Evolutionary conservation across 768 basidiomycete species (phyloP).

Genomic region (Mrakia frigida): DNA sequence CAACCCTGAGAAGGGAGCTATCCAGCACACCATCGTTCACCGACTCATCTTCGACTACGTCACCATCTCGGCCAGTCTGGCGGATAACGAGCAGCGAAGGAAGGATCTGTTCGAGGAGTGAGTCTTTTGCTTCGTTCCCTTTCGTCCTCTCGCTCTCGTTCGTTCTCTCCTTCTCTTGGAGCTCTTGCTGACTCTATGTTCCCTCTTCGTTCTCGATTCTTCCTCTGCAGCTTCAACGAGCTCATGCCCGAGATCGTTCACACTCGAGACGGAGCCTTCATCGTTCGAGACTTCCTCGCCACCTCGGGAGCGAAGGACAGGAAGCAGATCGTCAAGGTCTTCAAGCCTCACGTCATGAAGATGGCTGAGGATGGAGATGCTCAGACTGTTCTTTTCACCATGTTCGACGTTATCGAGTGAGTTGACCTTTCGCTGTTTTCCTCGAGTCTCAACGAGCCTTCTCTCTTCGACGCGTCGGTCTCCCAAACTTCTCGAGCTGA

Average conservation of each 20-base stretch:
- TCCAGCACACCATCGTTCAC: conserved; percentile 82
- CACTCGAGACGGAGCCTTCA: conserved; percentile 83
- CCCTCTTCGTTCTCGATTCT: not conserved
- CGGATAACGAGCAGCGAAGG: conserved; percentile 66
- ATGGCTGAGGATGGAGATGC: conserved; percentile 88
- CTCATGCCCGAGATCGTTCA: conserved; percentile 87
- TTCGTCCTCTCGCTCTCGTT: not conserved
- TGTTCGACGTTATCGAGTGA: conserved; percentile 83
- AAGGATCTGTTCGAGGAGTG: conserved; percentile 77
- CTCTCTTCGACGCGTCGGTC: not conserved
- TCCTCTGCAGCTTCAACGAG: conserved; percentile 69
- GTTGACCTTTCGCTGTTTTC: conserved; percentile 38
- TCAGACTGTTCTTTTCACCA: conserved; percentile 81
- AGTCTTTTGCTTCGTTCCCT: conserved; percentile 33
- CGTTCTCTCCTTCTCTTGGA: not conserved
- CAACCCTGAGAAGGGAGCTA: conserved; percentile 81
- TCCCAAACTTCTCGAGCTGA: not conserved
- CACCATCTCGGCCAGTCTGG: conserved; percentile 45
- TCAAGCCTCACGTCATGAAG: conserved; percentile 82
- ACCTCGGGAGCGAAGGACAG: conserved; percentile 84
- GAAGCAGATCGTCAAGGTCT: conserved; percentile 80
- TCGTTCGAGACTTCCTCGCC: conserved; percentile 77
- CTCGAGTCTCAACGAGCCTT: not conserved
- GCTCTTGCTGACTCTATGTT: not conserved
- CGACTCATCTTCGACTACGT: conserved; percentile 83